Base-by-base conservation (phyloP, 1,284 basidiomycete species). In the Ustilago vetiveriae region DNA sequence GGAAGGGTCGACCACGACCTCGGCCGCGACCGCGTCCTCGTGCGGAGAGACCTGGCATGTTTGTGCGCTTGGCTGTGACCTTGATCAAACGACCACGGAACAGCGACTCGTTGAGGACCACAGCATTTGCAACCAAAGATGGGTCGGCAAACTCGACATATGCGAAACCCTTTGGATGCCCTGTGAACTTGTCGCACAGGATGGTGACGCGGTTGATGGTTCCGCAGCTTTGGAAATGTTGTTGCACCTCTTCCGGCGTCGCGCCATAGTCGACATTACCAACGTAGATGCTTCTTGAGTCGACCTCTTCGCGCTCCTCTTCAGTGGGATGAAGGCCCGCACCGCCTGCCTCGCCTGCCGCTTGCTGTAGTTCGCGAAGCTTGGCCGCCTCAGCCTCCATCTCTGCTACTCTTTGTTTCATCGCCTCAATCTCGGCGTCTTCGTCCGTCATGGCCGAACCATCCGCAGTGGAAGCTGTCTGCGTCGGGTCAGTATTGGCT, bases 171-270 rank as follows among this genome's bases (percentile, higher is more conserved):
- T 98, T 98, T 36, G 96, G 95, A 85, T 98, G 95, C 39, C 96
- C 96, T 16, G 95, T 98, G 83, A 97, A 98, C 85, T 98, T 98
- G 87, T 99, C 96, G 83, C 96, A 98, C 23, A 98, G 88, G 79
- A 99, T 99, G 0, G 96, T 99, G 45, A 99, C 94, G 75, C 96
- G 89, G 85, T 99, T 98, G 83, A 99, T 98, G 19, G 92, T 94
- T 6, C 96, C 96, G 82, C 94, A 98, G 23, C 94, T 90, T 81
- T 94, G 91, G 85, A 99, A 99, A 83, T 98, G 96, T 38, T 88
- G 89, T 84, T 98, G 96, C 55, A 99, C 94, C 83, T 99, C 96
- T 84, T 98, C 96, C 14, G 96, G 96, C 24, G 96, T 97, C 8
- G 95, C 91, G 54, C 90, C 88, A 83, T 98, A 99, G 85, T 99